Base-by-base conservation (phyloP, 1,284 basidiomycete species). In the Tausonia pullulans region DNA sequence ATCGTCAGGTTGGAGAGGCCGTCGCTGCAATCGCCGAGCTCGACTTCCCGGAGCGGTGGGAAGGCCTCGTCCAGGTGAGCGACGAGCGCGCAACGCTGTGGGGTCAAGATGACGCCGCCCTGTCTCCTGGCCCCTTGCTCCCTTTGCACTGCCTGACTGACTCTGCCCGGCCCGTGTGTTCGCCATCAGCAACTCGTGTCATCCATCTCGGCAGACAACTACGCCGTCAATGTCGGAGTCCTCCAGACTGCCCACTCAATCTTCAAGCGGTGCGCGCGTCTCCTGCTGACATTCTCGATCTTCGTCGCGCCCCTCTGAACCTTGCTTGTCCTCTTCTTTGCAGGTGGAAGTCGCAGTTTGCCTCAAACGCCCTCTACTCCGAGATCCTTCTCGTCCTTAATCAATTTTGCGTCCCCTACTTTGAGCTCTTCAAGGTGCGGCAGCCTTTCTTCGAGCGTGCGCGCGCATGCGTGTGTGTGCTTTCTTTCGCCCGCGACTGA, bases 201-300 rank as follows among this genome's bases (percentile, higher is more conserved):
- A 58, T 89, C 89, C 65, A 80, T 94, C 53, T 86, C 88, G 11
- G 77, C 81, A 8, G 82, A 85, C 16, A 85, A 97, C 72, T 92
- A 89, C 74, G 85, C 86, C 68, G 76, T 91, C 70, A 95, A 97
- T 74, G 81, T 93, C 50, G 90, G 88, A 62, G 88, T 98, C 7
- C 82, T 99, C 49, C 84, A 95, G 71, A 94, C 94, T 0, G 90
- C 92, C 0, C 95, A 98, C 76, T 93, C 91, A 52, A 98, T 98
- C 72, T 98, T 97, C 78, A 83, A 84, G 62, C 83, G 86, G 69
- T 74, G 50, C 60, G 72, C 64, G 5, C 2, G 50, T 39, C 5
- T 69, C 27, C n/a, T 70, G 27, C 45, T 39, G 27, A 41, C 27
- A 45, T 10, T 54, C 46, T 40, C 44, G 16, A 39, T 45, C 16